Evolutionary conservation across 768 basidiomycete genomes (phyloP).

Genomic region (Hypsizygus marmoreus): DNA sequence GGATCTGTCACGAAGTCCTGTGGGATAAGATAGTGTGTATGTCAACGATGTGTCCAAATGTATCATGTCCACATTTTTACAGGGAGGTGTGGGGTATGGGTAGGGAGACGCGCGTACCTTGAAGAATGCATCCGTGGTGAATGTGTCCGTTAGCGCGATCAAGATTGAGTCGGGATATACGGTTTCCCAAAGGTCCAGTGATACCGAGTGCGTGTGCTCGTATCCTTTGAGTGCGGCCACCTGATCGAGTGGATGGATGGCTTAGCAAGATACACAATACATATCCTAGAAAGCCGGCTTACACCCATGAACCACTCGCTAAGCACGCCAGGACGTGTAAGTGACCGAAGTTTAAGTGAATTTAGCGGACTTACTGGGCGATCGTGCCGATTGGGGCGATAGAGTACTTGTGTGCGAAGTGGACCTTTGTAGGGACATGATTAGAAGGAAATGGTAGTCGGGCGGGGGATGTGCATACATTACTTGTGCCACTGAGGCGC

Average conservation of each 20-base stretch:
- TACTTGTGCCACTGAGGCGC: slow-evolving; percentile 81
- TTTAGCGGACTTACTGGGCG: slow-evolving; percentile 64
- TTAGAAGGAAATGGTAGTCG: not conserved
- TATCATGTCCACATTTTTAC: slow-evolving; percentile 4
- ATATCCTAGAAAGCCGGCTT: slow-evolving; percentile 31
- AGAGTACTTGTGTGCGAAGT: slow-evolving; percentile 79
- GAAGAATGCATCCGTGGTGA: slow-evolving; percentile 86
- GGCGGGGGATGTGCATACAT: slow-evolving; percentile 52
- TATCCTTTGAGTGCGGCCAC: slow-evolving; percentile 87
- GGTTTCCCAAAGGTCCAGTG: slow-evolving; percentile 86
- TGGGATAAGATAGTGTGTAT: too few species aligned
- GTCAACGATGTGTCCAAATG: too few species aligned
- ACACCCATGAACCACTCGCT: slow-evolving; percentile 95
- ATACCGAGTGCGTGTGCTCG: slow-evolving; percentile 66
- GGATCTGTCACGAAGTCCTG: slow-evolving; percentile 63
- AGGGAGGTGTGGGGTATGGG: too few species aligned
- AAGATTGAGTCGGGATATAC: slow-evolving; percentile 61
- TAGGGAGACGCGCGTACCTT: too few species aligned
- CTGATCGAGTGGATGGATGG: too few species aligned
- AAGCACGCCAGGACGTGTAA: slow-evolving; percentile 4
- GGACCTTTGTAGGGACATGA: slow-evolving; percentile 49
- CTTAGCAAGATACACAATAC: too few species aligned
- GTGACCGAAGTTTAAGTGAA: not conserved
- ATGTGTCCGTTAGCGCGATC: slow-evolving; percentile 93
- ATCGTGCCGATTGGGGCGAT: slow-evolving; percentile 77